phyloP scores from a whole-genome alignment of 345 rosid species.

The Populus ilicifolia region DNA sequence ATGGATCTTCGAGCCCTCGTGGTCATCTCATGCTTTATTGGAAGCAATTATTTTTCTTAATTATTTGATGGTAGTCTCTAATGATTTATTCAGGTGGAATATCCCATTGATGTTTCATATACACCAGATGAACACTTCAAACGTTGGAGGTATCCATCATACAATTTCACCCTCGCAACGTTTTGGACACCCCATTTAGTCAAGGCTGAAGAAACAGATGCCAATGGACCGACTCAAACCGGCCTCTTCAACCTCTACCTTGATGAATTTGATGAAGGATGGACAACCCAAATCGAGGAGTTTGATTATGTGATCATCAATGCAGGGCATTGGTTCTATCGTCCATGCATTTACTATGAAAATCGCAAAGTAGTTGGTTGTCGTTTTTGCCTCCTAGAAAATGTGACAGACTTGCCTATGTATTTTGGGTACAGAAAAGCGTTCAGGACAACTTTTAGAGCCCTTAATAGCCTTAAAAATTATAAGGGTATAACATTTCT shows the following conservation, averaged over 20 bases:
- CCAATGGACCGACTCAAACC: conserved; percentile 32
- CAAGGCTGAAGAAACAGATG: conserved; percentile 35
- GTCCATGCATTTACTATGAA: conserved; percentile 56
- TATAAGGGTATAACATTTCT: conserved; percentile 59
- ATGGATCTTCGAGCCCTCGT: no score
- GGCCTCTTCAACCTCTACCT: conserved; percentile 61
- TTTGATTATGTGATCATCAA: conserved; percentile 63
- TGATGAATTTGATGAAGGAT: conserved; percentile 48
- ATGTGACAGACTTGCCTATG: conserved; percentile 54
- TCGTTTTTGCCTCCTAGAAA: conserved; percentile 46
- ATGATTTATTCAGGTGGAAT: conserved; percentile 49
- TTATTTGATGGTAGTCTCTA: neutral
- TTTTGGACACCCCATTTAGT: conserved; percentile 74
- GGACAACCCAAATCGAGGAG: conserved; percentile 53
- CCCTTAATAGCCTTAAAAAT: conserved; percentile 43
- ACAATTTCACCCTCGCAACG: conserved; percentile 68
- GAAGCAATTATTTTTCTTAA: neutral
- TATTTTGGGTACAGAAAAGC: conserved; percentile 63
- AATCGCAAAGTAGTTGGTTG: conserved; percentile 45
- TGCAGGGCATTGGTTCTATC: conserved; percentile 86
- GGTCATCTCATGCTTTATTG: no score
- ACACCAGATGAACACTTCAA: conserved; percentile 53
- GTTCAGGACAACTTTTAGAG: conserved; percentile 61
- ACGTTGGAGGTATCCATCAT: conserved; percentile 57
- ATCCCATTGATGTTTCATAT: conserved; percentile 60